Percentiles rank a stretch among this genome's conserved stretches.
phyloP scores from a whole-genome alignment of 2,329 filamentous ascomycete genomes.

The Dothideomycetes sp. region DNA sequence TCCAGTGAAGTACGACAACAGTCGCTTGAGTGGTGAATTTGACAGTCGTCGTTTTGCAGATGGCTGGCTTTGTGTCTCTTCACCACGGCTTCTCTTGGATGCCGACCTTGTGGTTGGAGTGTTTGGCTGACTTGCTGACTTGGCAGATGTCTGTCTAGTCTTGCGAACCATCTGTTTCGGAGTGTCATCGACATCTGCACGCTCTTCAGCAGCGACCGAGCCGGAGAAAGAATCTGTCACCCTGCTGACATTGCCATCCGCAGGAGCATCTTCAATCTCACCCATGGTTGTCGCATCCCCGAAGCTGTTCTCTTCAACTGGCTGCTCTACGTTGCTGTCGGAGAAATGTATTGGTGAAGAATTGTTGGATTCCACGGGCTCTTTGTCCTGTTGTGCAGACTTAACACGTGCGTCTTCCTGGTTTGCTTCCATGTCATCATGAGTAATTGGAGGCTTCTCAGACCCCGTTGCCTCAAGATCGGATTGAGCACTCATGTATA shows the following conservation, averaged over 20 bases:
- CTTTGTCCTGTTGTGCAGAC: neutral
- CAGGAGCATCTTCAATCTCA: slow-evolving; percentile 1
- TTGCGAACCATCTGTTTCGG: neutral
- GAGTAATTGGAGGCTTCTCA: neutral
- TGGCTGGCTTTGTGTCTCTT: neutral
- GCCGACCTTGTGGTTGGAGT: neutral
- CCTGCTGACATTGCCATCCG: slow-evolving; percentile 22
- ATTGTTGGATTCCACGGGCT: neutral
- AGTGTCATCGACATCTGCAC: slow-evolving; percentile 16
- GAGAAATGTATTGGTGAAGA: slow-evolving; percentile 10
- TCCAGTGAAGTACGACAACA: slow-evolving; percentile 19
- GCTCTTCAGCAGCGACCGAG: slow-evolving; percentile 12
- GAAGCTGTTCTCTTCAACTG: neutral
- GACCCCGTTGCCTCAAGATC: neutral
- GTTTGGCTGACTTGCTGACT: neutral
- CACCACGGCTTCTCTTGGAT: slow-evolving; percentile 4
- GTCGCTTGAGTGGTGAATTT: slow-evolving; percentile 21
- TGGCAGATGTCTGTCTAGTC: neutral
- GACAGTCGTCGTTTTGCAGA: slow-evolving; percentile 18
- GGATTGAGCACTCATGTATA: slow-evolving; percentile 1
- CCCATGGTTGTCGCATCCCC: neutral
- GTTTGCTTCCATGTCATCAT: neutral
- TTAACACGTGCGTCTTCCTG: neutral
- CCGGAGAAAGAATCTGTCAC: slow-evolving; percentile 30
- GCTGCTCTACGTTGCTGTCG: neutral